Conservation (phyloP, 2,329 filamentous ascomycete species). For the Fusarium sp. region DNA sequence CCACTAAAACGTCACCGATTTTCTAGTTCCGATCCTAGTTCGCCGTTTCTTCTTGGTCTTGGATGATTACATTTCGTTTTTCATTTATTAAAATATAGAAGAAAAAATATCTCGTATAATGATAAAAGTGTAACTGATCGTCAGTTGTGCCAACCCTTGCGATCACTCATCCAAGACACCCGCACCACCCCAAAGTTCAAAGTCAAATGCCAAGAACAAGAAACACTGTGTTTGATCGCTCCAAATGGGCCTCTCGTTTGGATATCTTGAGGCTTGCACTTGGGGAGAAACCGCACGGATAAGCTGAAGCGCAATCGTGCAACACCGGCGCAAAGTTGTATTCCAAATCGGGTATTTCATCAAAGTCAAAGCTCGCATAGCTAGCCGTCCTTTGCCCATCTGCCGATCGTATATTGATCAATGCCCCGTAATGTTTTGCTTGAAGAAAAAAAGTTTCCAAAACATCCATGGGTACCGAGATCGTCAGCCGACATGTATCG, state of each 20-base stretch:
- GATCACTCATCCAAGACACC: slow-evolving; percentile 11
- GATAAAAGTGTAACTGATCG: slow-evolving; percentile 5
- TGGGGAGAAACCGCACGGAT: slow-evolving; percentile 8
- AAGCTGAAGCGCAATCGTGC: slow-evolving; percentile 20
- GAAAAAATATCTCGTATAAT: neutral
- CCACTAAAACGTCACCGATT: slow-evolving; percentile 33
- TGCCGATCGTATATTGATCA: slow-evolving; percentile 13
- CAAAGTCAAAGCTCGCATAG: slow-evolving; percentile 11
- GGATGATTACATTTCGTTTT: slow-evolving; percentile 23
- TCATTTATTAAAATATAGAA: slow-evolving; percentile 10
- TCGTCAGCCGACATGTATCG: slow-evolving; percentile 13
- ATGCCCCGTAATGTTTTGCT: slow-evolving; percentile 9
- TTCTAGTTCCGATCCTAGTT: slow-evolving; percentile 36
- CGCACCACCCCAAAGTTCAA: slow-evolving; percentile 4
- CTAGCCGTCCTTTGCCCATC: slow-evolving; percentile 2
- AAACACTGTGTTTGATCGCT: slow-evolving; percentile 12
- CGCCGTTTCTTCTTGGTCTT: neutral
- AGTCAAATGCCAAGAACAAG: neutral
- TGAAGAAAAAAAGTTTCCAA: slow-evolving; percentile 1
- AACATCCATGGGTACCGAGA: slow-evolving; percentile 14
- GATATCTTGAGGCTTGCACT: neutral
- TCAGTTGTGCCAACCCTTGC: slow-evolving; percentile 12
- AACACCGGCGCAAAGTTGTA: slow-evolving; percentile 22
- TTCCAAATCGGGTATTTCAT: slow-evolving; percentile 22
- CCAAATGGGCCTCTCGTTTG: slow-evolving; percentile 3